These are phyloP conservation scores for Penicillium sp. DNA, from an alignment of 2,329 filamentous ascomycete species.

Conservation along the genomic window DNA sequence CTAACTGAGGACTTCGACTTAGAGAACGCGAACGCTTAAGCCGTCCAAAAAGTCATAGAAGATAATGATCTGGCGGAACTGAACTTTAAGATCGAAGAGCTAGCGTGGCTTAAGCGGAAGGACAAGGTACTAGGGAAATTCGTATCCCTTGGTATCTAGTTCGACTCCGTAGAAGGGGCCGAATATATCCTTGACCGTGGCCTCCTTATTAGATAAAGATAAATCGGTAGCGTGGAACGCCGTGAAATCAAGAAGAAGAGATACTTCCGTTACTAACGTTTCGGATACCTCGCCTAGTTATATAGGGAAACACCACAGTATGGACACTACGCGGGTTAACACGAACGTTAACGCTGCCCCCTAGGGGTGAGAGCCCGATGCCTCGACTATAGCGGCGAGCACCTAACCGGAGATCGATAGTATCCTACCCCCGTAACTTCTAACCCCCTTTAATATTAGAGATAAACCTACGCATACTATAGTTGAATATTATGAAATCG, in stretches of 20 bases:
- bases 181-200: slow-evolving; percentile 24
- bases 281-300: slow-evolving; percentile 27
- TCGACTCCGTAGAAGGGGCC: slow-evolving; percentile 26
- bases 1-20: background rate
- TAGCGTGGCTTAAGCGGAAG: slow-evolving; percentile 28
- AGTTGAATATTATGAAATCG: slow-evolving; percentile 28
- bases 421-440: slow-evolving; percentile 10
- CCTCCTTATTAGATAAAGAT: slow-evolving; percentile 8
- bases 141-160: no score
- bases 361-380: slow-evolving; percentile 10
- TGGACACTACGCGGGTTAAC: slow-evolving; percentile 21
- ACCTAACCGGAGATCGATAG: slow-evolving; percentile 20
- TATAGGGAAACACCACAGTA: slow-evolving; percentile 26
- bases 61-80: slow-evolving; percentile 14
- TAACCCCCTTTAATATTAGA: slow-evolving; percentile 20
- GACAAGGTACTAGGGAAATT: slow-evolving; percentile 25
- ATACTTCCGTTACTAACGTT: slow-evolving; percentile 23
- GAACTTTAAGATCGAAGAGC: slow-evolving; percentile 25
- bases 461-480: slow-evolving; percentile 20
- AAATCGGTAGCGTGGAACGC: background rate
- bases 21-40: background rate
- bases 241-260: slow-evolving; percentile 23
- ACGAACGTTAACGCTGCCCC: slow-evolving; percentile 2
- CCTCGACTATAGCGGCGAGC: slow-evolving; percentile 21
- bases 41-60: slow-evolving; percentile 17